Conservation (phyloP, 345 rosid genomes). For the Rhodamnia rubescens region DNA sequence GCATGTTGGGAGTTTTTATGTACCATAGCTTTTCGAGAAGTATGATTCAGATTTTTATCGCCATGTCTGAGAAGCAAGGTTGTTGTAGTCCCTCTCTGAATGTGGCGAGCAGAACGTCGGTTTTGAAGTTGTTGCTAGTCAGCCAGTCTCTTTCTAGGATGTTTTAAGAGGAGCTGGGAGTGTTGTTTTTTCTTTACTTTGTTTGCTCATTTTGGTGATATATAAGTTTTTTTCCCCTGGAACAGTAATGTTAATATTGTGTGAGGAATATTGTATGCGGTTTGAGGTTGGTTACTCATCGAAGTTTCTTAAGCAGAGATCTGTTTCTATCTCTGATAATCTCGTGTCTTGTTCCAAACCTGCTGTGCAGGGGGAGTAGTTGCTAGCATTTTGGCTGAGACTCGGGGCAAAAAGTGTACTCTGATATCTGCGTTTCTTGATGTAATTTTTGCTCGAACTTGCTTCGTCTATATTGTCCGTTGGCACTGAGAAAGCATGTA, state of each 20-base stretch:
- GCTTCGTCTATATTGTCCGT: background rate
- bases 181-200: background rate
- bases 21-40: background rate
- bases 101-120: background rate
- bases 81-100: background rate
- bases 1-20: background rate
- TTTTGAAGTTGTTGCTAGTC: background rate
- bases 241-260: background rate
- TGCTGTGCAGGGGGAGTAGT: background rate
- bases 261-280: background rate
- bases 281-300: background rate
- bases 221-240: background rate
- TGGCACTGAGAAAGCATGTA: background rate
- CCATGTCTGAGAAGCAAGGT: background rate
- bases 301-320: background rate
- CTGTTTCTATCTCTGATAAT: background rate
- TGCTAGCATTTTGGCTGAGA: background rate
- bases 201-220: background rate
- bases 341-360: background rate
- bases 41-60: background rate
- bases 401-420: background rate
- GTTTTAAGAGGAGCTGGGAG: background rate
- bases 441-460: background rate
- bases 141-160: background rate
- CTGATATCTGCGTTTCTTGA: background rate